Evolutionary conservation across 1,284 basidiomycete species (phyloP).

Genomic region (Xerocomus minutiporus): DNA sequence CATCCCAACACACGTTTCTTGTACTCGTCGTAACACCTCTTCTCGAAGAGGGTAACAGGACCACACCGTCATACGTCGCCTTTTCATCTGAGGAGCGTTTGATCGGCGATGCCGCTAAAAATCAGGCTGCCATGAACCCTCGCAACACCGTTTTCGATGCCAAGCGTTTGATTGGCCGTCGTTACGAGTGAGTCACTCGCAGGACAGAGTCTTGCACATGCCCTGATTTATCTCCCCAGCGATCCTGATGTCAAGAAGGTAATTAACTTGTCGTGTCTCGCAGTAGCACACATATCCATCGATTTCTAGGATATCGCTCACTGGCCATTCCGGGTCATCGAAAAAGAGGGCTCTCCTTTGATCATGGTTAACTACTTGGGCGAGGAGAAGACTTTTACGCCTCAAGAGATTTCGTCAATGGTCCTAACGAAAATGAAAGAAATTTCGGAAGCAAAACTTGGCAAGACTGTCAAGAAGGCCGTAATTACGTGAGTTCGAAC

Average conservation of each 20-base stretch:
- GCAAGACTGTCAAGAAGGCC: slow-evolving; percentile 92
- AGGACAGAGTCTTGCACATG: background rate
- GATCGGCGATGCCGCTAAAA: slow-evolving; percentile 99
- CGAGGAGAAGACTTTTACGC: slow-evolving; percentile 94
- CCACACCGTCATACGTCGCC: slow-evolving; percentile 98
- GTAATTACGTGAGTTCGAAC: slow-evolving; percentile 72
- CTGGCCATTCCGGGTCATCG: slow-evolving; percentile 94
- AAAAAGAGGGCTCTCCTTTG: slow-evolving; percentile 91
- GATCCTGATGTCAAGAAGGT: slow-evolving; percentile 87
- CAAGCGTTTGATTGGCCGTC: slow-evolving; percentile 95
- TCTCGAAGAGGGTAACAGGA: slow-evolving; percentile 89
- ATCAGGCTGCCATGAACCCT: slow-evolving; percentile 95
- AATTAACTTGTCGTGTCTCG: slow-evolving; percentile 4
- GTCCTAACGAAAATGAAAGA: slow-evolving; percentile 99
- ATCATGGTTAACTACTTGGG: slow-evolving; percentile 94
- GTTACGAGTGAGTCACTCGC: slow-evolving; percentile 70
- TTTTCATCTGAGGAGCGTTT: slow-evolving; percentile 97
- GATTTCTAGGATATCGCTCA: slow-evolving; percentile 70
- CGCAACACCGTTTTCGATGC: slow-evolving; percentile 95
- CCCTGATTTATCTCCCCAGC: slow-evolving; percentile 37
- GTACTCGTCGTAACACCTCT: slow-evolving; percentile 4
- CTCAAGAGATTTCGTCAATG: slow-evolving; percentile 98
- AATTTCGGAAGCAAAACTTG: slow-evolving; percentile 97
- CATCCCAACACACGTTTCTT: slow-evolving; percentile 16
- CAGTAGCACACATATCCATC: slow-evolving; percentile 5